Base-by-base conservation (phyloP, 352 stramenopile species). In the Pythium aphanidermatum region DNA sequence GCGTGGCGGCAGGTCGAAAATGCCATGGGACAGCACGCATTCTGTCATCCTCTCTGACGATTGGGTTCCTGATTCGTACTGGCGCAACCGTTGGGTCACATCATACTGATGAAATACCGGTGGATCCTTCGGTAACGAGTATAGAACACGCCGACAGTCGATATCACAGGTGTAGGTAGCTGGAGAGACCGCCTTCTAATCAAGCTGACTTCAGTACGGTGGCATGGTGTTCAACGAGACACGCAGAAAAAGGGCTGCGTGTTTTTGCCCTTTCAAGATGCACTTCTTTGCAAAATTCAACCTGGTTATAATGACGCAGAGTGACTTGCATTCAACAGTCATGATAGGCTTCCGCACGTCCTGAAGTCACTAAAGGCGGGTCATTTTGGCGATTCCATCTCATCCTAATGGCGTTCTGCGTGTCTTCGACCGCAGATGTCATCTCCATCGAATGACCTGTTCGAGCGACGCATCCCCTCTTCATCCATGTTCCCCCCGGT, bases 271-370 rank as follows among this genome's bases (percentile, higher is more conserved):
- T 50, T 51, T 58, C 33, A 51, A 56, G 48, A 51, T 50, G 32
- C 50, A 51, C 31, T 25, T 58, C 50, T 58, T 58, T 58, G 50
- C 35, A 26, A 50, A 50, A 50, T 45, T 49, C 40, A 55, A 47
- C 47, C 48, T 50, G 17, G 8, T 1, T 45, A 33, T 45, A 55
- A 9, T 7, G 34, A 43, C 44, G 16, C 16, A 41, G 14, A 2
- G 24, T 8, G 17, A n/a, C n/a, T n/a, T n/a, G n/a, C n/a, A n/a
- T n/a, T n/a, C n/a, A n/a, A n/a, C n/a, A n/a, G n/a, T n/a, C n/a
- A n/a, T n/a, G n/a, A n/a, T n/a, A n/a, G n/a, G n/a, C n/a, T n/a
- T n/a, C n/a, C n/a, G n/a, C n/a, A 27, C 25, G 21, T 27, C 6
- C n/a, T 23, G 12, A 27, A 33, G 46, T 46, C 28, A 10, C 10